Conservation (phyloP, 2,329 filamentous ascomycete genomes). For the Cercospora sesami region DNA sequence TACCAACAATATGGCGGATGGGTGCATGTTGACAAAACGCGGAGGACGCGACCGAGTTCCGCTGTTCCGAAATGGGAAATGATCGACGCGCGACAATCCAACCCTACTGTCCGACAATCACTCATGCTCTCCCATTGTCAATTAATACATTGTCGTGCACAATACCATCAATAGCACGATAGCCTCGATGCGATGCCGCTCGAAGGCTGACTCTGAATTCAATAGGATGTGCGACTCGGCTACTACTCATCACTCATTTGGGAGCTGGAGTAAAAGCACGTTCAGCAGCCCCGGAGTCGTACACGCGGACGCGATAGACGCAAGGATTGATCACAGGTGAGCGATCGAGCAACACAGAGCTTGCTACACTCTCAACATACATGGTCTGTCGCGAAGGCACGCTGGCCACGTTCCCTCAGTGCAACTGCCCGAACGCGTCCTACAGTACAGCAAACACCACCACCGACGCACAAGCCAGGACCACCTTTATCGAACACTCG, state of each 20-base stretch:
- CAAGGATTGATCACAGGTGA: not conserved
- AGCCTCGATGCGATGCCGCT: not conserved
- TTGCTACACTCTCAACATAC: not conserved
- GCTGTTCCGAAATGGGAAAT: not conserved
- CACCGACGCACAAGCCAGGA: not conserved
- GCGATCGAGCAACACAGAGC: not conserved
- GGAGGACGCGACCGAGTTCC: not conserved
- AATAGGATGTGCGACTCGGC: not conserved
- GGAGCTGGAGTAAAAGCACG: not conserved
- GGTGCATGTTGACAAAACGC: not conserved
- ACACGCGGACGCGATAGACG: not conserved
- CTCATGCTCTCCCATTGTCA: not conserved
- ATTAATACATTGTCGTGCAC: not conserved
- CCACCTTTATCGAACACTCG: not conserved
- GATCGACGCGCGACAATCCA: not conserved
- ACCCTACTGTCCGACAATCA: not conserved
- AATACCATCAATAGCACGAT: not conserved
- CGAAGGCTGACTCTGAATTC: not conserved
- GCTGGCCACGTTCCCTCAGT: not conserved
- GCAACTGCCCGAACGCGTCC: not conserved
- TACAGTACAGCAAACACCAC: not conserved
- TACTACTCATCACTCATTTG: not conserved
- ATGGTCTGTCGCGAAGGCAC: not conserved
- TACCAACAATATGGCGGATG: not conserved
- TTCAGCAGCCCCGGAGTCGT: not conserved